Evolutionary conservation across 129 eudicot species (phyloP), one percentile per base, ranked within the genome.

Genomic region (Saussurea involucrata): DNA sequence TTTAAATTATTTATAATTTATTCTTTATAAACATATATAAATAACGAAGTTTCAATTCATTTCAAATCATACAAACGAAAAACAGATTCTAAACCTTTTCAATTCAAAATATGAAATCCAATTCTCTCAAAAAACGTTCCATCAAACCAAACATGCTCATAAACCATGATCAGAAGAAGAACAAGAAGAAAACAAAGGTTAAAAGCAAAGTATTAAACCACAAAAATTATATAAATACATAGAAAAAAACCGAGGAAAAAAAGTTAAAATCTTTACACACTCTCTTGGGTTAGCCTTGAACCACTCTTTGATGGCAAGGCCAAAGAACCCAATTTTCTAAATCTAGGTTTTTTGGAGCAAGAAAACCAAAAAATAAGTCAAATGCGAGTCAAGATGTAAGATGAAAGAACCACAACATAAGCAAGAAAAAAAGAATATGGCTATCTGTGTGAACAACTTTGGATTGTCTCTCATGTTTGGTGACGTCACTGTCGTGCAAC

Each of bases 381-480:
- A 69, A 95, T 87, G 74, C 89, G 97, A 1, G 97, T 91, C 87
- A 95, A 89, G 89, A 95, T 82, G 78, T 91, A 78, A 0, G 96
- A 91, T 18, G 98, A 95, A 84, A 91, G 79, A 68, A 94, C 85
- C 77, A 95, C 98, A 77, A 95, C 93, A 82, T 95, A 89, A 10
- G 98, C 98, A 78, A 95, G 87, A 79, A 94, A 89, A n/a, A 89
- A 94, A 89, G 86, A 95, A 91, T 80, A 95, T 69, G 27, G 97
- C 97, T 83, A 95, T 87, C 89, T 91, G 97, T 68, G 87, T 66
- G 81, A 91, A 87, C 92, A 95, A 80, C 90, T 88, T 91, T n/a
- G 97, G 98, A 71, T 95, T 95, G 75, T 95, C 98, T 77, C 98
- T 85, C 97, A 95, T 85, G 86, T 95, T 95, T 81, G 98, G 96